A percentile compares a stretch with the other conserved stretches of the same genome.
These are phyloP conservation scores for Sphaerulina populicola DNA, from an alignment of 2,329 filamentous ascomycete genomes.

Conservation along the genomic window DNA sequence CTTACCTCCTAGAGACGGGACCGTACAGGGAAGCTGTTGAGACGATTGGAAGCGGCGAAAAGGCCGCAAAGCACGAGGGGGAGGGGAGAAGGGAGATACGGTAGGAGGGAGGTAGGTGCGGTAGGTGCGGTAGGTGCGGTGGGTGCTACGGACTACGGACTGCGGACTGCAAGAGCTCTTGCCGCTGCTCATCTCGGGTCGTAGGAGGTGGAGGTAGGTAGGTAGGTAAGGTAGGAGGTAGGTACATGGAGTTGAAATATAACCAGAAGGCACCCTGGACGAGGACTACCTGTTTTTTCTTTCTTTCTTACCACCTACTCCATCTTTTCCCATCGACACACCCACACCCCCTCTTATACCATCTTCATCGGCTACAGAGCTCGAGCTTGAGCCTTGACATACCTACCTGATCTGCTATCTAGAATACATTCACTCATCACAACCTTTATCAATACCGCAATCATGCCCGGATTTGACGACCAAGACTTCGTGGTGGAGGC, in stretches of 20 bases:
- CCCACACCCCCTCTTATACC: neutral
- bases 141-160: no score
- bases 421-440: neutral
- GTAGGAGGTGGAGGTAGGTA: no score
- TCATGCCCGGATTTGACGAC: constrained; percentile 55
- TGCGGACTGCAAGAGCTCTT: neutral
- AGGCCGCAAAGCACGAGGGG: constrained; percentile 4
- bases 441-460: constrained; percentile 27
- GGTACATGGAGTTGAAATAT: constrained; percentile 13
- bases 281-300: constrained; percentile 1
- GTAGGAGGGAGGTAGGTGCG: no score
- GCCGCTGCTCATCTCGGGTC: constrained; percentile 4
- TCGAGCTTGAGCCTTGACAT: neutral
- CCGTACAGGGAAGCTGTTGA: constrained; percentile 4
- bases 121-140: no score
- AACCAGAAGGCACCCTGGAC: constrained; percentile 10
- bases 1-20: no score
- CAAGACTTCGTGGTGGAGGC: constrained; percentile 44
- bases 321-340: constrained; percentile 2
- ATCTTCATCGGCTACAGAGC: neutral
- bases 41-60: constrained; percentile 7
- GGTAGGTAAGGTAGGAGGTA: no score
- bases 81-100: no score
- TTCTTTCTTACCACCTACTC: no score
- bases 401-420: neutral